A percentile compares a stretch with the other conserved stretches of the same genome.
Conservation (phyloP, 208 protist genomes). For the Vickermania spadyakhi region DNA sequence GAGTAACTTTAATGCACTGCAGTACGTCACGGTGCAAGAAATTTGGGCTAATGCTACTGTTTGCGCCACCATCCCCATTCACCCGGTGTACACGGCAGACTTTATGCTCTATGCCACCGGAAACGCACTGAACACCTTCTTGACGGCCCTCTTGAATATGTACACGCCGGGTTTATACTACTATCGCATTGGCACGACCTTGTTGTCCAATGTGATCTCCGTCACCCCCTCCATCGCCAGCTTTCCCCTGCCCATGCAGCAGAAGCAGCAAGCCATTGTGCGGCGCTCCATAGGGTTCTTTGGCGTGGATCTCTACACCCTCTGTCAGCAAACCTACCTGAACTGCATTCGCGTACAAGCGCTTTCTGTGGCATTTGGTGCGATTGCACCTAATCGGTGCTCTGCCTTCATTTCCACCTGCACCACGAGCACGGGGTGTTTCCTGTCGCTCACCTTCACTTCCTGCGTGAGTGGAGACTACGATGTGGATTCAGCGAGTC, state of each 20-base stretch:
- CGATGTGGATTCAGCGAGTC: background rate
- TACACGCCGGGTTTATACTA: no score
- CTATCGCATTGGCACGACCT: no score
- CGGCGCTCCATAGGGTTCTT: background rate
- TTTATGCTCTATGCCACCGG: slow-evolving; percentile 52
- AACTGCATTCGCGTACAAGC: background rate
- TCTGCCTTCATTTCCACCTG: background rate
- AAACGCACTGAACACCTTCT: no score
- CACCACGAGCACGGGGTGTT: background rate
- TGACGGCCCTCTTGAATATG: no score
- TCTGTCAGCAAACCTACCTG: background rate
- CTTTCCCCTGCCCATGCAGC: no score
- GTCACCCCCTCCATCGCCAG: no score
- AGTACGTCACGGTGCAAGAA: slow-evolving; percentile 18
- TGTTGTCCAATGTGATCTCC: no score
- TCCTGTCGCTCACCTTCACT: background rate
- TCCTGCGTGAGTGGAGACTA: background rate
- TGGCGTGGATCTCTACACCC: background rate
- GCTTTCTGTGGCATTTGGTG: background rate
- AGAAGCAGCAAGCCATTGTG: no score
- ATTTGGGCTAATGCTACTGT: slow-evolving; percentile 11
- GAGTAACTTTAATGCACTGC: background rate
- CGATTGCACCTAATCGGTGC: background rate
- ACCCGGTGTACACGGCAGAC: slow-evolving; percentile 43
- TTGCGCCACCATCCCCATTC: slow-evolving; percentile 10